Evolutionary conservation across 106 monocot genomes (phyloP).

Genomic region (Agapanthus africanus): DNA sequence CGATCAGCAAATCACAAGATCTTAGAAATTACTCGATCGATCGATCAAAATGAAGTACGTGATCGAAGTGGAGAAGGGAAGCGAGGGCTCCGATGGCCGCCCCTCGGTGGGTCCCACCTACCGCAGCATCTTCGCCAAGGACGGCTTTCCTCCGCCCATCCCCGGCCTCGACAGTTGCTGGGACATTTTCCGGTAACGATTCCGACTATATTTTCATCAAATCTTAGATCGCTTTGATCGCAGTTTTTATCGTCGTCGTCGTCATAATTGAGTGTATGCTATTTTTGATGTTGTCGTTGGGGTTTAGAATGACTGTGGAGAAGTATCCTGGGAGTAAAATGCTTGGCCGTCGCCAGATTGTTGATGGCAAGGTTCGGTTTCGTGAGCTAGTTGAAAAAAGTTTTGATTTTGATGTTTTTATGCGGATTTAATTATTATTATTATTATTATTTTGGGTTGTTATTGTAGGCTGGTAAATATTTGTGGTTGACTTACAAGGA

Average conservation of each 20-base stretch:
- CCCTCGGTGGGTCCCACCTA: constrained; percentile 75
- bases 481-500: constrained; percentile 79
- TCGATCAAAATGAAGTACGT: constrained; percentile 70
- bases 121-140: constrained; percentile 79
- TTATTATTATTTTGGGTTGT: neutral
- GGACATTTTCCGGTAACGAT: constrained; percentile 75
- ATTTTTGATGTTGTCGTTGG: neutral
- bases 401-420: neutral
- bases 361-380: constrained; percentile 64
- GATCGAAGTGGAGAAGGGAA: constrained; percentile 69
- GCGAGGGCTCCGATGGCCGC: constrained; percentile 20
- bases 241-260: neutral
- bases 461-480: constrained; percentile 67
- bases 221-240: neutral
- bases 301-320: constrained; percentile 40
- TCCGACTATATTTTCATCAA: neutral
- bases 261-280: neutral
- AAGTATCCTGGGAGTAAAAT: constrained; percentile 51
- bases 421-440: constrained; percentile 5
- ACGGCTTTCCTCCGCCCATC: constrained; percentile 59
- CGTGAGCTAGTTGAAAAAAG: constrained; percentile 1
- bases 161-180: constrained; percentile 70
- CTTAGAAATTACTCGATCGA: no score
- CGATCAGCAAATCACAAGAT: neutral
- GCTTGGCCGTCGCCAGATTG: constrained; percentile 60